These are phyloP conservation scores for Cladosporium oxysporum DNA, from an alignment of 2,329 filamentous ascomycete species.

Conservation along the genomic window DNA sequence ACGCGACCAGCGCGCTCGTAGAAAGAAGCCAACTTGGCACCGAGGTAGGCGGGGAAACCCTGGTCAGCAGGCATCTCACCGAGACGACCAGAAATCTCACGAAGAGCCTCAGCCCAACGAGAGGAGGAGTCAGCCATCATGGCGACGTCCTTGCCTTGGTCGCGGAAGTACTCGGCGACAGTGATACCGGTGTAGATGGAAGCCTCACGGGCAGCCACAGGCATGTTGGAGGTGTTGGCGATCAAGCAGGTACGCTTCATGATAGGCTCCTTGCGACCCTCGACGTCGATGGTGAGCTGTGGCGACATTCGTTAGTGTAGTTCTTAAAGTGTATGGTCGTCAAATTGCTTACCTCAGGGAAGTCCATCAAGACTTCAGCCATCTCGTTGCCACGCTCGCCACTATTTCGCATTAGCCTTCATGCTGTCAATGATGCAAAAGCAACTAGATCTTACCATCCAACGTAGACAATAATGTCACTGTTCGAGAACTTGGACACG, in stretches of 20 bases:
- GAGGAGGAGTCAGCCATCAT: conserved; percentile 99
- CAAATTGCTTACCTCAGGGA: conserved; percentile 68
- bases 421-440: not conserved
- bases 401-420: conserved; percentile 32
- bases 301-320: conserved; percentile 25
- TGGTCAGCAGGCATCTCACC: conserved; percentile 99
- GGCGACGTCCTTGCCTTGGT: conserved; percentile 94
- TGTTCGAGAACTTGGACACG: conserved; percentile 99
- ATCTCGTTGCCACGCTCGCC: conserved; percentile 98
- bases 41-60: conserved; percentile 96
- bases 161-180: conserved; percentile 93
- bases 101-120: conserved; percentile 96
- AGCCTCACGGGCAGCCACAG: conserved; percentile 94
- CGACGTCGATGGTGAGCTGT: conserved; percentile 84
- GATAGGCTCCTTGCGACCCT: conserved; percentile 94
- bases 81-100: conserved; percentile 97
- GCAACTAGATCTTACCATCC: conserved; percentile 54
- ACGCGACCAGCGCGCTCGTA: conserved; percentile 97
- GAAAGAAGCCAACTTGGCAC: conserved; percentile 96
- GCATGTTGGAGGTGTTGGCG: conserved; percentile 99
- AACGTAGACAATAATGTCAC: conserved; percentile 97
- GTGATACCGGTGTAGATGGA: conserved; percentile 98
- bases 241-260: conserved; percentile 99
- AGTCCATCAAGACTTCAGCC: conserved; percentile 99
- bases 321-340: not conserved